These are phyloP conservation scores for Orbilia oligospora DNA, from an alignment of 2,329 filamentous ascomycete genomes.

Conservation along the genomic window DNA sequence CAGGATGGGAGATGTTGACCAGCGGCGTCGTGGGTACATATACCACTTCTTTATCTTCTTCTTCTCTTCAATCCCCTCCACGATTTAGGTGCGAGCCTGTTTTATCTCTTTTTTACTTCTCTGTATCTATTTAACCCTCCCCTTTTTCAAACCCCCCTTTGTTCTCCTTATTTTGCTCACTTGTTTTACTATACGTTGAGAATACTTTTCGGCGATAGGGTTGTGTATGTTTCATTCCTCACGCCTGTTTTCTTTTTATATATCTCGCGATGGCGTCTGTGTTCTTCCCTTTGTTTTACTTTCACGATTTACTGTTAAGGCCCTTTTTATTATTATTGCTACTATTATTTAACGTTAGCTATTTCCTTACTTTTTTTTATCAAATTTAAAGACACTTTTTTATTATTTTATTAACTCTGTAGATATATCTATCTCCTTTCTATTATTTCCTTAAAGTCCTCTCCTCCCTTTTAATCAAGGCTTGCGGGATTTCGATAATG, in stretches of 20 bases:
- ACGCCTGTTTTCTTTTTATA: slow-evolving; percentile 22
- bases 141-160: slow-evolving; percentile 51
- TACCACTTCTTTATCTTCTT: slow-evolving; percentile 1
- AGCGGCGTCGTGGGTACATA: slow-evolving; percentile 38
- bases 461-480: too few species aligned
- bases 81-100: slow-evolving; percentile 24
- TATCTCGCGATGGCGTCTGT: slow-evolving; percentile 19
- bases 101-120: slow-evolving; percentile 17
- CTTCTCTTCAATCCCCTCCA: neutral
- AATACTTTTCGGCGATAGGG: slow-evolving; percentile 29
- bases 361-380: slow-evolving; percentile 1
- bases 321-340: neutral
- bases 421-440: too few species aligned
- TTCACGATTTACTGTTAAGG: neutral
- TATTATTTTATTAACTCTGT: too few species aligned
- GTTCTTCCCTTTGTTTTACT: slow-evolving; percentile 22
- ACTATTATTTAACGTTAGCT: slow-evolving; percentile 33
- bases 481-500: too few species aligned
- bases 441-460: too few species aligned
- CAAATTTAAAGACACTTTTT: too few species aligned
- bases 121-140: slow-evolving; percentile 34
- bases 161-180: neutral
- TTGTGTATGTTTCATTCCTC: slow-evolving; percentile 20
- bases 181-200: slow-evolving; percentile 16
- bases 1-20: neutral